Base-by-base conservation (phyloP, 345 rosid species). In the Bruguiera sexangula region DNA sequence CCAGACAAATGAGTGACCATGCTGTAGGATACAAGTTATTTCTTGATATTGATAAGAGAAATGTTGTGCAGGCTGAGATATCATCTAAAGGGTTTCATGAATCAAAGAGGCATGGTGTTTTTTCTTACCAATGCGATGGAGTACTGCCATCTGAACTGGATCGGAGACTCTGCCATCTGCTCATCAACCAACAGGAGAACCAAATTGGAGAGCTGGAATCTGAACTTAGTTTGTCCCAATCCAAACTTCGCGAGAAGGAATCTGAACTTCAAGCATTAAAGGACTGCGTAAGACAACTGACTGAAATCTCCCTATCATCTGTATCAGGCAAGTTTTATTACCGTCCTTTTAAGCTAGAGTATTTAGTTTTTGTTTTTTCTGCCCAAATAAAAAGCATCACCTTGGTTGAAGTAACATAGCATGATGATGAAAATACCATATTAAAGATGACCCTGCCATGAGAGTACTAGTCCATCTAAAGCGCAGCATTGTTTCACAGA, bases 131-230 rank as follows among this genome's bases (percentile, higher is more conserved):
- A 62, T 73, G 72, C 73, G 75, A 75, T 67, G 97, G 90, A 76
- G 87, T 91, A 36, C 70, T 75, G 51, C 96, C 98, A 66, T 77
- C 83, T 11, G 92, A 85, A 78, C 84, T 93, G 73, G 84, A 91
- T 70, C 83, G 82, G 79, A 93, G 88, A 70, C 84, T 89, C 69
- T 86, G 84, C 43, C 88, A 59, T 66, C 68, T 91, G 85, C 94
- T 89, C 67, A 86, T 93, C 10, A 80, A 88, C 72, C 92, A 87
- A 75, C 98, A 91, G 78, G 92, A 81, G 62, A 88, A 76, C 72
- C 96, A 91, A 80, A 93, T 93, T 36, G 77, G 56, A 72, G 96
- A 84, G 75, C 85, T 93, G 54, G 96, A 91, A 76, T 74, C 91
- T 50, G 89, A 93, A 70, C 66, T 93, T 70, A 76, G 82, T 68